Conservation (phyloP, 2,329 filamentous ascomycete genomes). For the Verticillium dahliae region DNA sequence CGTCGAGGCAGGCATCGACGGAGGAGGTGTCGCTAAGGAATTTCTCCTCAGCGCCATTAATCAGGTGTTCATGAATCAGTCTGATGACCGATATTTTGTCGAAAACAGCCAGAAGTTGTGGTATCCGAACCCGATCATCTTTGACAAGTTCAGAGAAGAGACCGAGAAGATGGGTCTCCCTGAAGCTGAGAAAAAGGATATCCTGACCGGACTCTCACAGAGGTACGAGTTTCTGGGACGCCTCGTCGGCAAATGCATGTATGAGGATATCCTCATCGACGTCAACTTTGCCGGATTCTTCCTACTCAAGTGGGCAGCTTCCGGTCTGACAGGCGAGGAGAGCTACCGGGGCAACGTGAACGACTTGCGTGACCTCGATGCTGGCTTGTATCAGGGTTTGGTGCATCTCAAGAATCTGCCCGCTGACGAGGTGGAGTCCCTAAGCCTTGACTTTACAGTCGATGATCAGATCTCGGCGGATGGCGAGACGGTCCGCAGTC, state of each 20-base stretch:
- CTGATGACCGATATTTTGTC: constrained; percentile 57
- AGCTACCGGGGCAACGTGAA: constrained; percentile 91
- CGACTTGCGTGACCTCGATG: constrained; percentile 86
- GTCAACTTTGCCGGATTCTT: constrained; percentile 94
- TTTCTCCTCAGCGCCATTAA: constrained; percentile 85
- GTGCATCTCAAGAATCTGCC: constrained; percentile 76
- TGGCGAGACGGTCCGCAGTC: constrained; percentile 45
- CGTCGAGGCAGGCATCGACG: constrained; percentile 89
- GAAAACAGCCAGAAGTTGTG: constrained; percentile 81
- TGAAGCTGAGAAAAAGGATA: constrained; percentile 51
- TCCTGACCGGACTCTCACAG: constrained; percentile 55
- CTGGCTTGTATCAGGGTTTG: constrained; percentile 83
- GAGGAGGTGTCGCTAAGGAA: constrained; percentile 94
- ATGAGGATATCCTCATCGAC: constrained; percentile 93
- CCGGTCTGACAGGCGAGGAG: constrained; percentile 54
- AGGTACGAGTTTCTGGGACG: constrained; percentile 89
- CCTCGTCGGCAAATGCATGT: constrained; percentile 91
- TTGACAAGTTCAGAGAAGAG: constrained; percentile 61
- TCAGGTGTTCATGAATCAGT: constrained; percentile 65
- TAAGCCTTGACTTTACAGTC: constrained; percentile 84
- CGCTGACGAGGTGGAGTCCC: constrained; percentile 66
- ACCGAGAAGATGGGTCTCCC: constrained; percentile 44
- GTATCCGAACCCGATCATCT: constrained; percentile 76
- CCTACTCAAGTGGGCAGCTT: constrained; percentile 83
- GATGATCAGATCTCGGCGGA: constrained; percentile 56